Evolutionary conservation across 179 eudicot genomes (phyloP).

Genomic region (Camellia oleifera): DNA sequence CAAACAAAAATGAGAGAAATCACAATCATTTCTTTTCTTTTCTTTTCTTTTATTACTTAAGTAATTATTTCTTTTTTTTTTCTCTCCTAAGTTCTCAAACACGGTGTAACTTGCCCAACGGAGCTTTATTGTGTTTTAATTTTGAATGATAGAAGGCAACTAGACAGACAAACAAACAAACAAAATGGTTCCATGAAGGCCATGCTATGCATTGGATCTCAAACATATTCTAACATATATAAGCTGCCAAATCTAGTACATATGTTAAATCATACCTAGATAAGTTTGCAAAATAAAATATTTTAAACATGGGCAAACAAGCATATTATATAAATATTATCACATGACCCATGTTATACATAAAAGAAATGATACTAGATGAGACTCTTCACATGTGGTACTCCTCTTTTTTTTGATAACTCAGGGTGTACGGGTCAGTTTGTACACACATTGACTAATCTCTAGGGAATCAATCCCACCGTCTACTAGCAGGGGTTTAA

Average conservation of each 20-base stretch:
- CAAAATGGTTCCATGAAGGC: background rate
- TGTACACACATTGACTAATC: no score
- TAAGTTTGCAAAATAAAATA: background rate
- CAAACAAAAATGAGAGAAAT: no score
- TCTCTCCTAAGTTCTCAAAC: no score
- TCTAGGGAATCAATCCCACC: no score
- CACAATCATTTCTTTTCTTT: no score
- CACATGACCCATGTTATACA: background rate
- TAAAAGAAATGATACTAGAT: background rate
- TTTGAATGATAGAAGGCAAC: background rate
- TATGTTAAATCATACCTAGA: background rate
- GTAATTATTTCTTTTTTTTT: no score
- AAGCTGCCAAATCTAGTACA: background rate
- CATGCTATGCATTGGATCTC: background rate
- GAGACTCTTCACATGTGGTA: background rate
- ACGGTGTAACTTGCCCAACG: no score
- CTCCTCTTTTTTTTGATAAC: no score
- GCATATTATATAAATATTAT: no score
- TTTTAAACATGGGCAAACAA: background rate
- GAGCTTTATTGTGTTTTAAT: background rate
- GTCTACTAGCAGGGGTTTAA: no score
- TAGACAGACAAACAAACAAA: background rate
- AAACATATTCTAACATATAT: background rate
- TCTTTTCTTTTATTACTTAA: no score
- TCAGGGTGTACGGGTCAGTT: no score